Base-by-base conservation (phyloP, 106 monocot species). In the Acorus calamus region DNA sequence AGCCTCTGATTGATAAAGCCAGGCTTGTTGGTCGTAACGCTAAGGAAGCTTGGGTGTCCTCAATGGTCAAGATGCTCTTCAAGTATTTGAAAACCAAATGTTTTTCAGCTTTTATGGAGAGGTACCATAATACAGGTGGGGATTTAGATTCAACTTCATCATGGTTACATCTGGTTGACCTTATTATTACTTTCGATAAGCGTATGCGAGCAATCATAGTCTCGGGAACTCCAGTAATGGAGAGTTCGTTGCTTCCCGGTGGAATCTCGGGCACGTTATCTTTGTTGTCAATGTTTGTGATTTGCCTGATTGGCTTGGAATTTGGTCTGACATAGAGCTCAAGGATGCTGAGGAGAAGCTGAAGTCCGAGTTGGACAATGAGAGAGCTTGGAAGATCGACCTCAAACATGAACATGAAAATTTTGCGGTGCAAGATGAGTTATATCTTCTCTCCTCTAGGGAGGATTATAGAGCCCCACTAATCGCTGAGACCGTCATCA, bases 1-100 rank as follows among this genome's bases (percentile, higher is more conserved):
- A 90, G 73, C 89, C 89, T 59, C 67, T 90, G 53, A 86, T 90
- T 58, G 89, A 90, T 80, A 48, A 66, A 73, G 85, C 83, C 49
- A 83, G 60, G 12, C 64, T 90, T 11, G 71, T 67, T 49, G 82
- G 85, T 50, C 80, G 58, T 55, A 83, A 82, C 73, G 85, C 80
- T 8, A 90, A 76, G 72, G 89, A 90, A 80, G 77, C 80, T 49
- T 90, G 89, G 89, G 80, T 83, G 5, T 67, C 69, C 53, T 56
- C 83, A 60, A 86, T 86, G 86, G 64, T 86, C 45, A 86, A 68
- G 63, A 68, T 83, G 66, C 80, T 90, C 47, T 69, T 53, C 8
- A 51, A 14, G 46, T 80, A 83, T 69, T 63, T 90, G 46, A 73
- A 70, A 69, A 80, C 66, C 49, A 65, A 66, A 57, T 48, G 73